Evolutionary conservation across 768 basidiomycete species (phyloP).

Genomic region (Termitomyces eurrhizus): DNA sequence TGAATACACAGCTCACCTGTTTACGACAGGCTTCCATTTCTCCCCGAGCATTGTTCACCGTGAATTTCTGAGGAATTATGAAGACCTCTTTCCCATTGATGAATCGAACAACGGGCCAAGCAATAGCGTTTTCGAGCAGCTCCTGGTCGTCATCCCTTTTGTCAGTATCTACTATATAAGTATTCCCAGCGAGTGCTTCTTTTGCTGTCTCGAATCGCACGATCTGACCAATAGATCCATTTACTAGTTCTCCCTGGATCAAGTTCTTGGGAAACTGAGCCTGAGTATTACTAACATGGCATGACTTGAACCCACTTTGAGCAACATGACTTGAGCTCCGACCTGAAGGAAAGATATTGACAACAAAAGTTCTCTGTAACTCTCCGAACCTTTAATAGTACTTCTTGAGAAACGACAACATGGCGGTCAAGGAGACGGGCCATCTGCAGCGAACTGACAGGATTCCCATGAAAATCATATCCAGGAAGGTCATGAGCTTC

Average conservation of each 20-base stretch:
- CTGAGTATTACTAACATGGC: background rate
- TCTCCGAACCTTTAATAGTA: conserved; percentile 45
- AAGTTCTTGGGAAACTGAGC: conserved; percentile 45
- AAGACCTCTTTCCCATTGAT: conserved; percentile 42
- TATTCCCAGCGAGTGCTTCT: conserved; percentile 37
- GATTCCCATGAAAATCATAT: conserved; percentile 35
- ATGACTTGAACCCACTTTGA: conserved; percentile 42
- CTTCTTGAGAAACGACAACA: conserved; percentile 46
- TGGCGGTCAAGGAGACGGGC: conserved; percentile 44
- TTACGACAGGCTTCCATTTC: conserved; percentile 52
- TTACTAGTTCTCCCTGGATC: conserved; percentile 62
- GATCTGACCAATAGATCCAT: conserved; percentile 64
- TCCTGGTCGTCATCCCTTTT: conserved; percentile 21
- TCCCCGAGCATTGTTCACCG: conserved; percentile 57
- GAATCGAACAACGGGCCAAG: conserved; percentile 66
- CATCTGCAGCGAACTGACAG: conserved; percentile 32
- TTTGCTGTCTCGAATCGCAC: conserved; percentile 37
- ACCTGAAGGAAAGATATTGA: conserved; percentile 35
- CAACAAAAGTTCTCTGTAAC: background rate
- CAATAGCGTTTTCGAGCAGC: conserved; percentile 7
- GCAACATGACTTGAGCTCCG: conserved; percentile 84
- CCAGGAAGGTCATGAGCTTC: conserved; percentile 42
- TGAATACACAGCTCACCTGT: conserved; percentile 37
- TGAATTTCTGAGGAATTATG: conserved; percentile 55
- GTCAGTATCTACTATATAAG: conserved; percentile 32